Conservation (phyloP, 768 basidiomycete genomes). For the Macrolepiota fuliginosa region DNA sequence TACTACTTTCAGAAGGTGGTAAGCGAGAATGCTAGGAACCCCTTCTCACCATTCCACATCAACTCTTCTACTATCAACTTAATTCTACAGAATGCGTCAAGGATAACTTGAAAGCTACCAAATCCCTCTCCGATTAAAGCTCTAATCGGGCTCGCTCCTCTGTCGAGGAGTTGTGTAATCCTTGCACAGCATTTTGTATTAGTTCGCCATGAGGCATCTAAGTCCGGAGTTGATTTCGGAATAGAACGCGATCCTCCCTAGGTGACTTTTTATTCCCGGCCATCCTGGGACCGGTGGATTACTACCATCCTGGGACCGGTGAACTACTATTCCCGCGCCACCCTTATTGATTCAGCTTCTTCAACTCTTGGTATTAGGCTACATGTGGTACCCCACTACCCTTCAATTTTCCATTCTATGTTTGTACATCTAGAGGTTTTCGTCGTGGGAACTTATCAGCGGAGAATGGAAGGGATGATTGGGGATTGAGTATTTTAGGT, state of each 20-base stretch:
- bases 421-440: not conserved
- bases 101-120: not conserved
- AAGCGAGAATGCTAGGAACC: not conserved
- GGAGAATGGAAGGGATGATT: not conserved
- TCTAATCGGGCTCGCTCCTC: not conserved
- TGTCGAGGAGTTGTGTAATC: not conserved
- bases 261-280: not conserved
- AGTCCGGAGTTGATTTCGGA: not conserved
- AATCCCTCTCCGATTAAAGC: not conserved
- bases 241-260: not conserved
- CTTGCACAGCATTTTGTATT: not conserved
- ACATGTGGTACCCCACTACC: not conserved
- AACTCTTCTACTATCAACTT: not conserved
- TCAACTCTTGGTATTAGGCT: not conserved
- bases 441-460: not conserved
- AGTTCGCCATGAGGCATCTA: slow-evolving; percentile 5
- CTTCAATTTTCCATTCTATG: not conserved
- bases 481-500: not conserved
- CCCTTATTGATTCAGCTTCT: not conserved
- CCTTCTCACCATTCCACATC: not conserved
- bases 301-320: slow-evolving; percentile 10
- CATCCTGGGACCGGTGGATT: slow-evolving; percentile 10
- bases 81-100: not conserved
- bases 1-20: no score
- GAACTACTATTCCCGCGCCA: not conserved